Percentiles rank a stretch among this genome's conserved stretches.
Evolutionary conservation across 495 filamentous ascomycete species (phyloP).

Genomic region (Mycothermus thermophilus): DNA sequence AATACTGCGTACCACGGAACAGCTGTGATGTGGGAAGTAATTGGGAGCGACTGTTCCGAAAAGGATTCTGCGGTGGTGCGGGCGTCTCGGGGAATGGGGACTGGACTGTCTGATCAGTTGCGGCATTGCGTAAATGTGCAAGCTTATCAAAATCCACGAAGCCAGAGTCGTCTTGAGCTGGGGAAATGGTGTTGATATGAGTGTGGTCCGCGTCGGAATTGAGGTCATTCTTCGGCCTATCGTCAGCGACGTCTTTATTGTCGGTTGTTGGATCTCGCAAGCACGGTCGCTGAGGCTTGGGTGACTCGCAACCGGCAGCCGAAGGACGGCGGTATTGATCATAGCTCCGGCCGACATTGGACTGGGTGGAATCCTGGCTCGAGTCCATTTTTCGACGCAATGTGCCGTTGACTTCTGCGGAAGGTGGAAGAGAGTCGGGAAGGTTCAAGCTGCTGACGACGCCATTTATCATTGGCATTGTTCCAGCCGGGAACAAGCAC

Average conservation of each 20-base stretch:
- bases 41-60: conserved; percentile 21
- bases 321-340: conserved; percentile 16
- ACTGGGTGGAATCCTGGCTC: conserved; percentile 29
- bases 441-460: not conserved
- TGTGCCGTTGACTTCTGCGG: conserved; percentile 1
- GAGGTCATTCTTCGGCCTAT: too few species aligned
- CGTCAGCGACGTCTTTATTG: conserved; percentile 23
- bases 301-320: conserved; percentile 4
- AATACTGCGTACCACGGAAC: conserved; percentile 31
- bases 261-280: too few species aligned
- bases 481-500: not conserved
- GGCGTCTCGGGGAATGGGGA: conserved; percentile 29
- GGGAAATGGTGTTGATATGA: conserved; percentile 6
- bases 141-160: conserved; percentile 12
- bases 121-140: conserved; percentile 1
- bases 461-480: not conserved
- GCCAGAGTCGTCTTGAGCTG: conserved; percentile 12
- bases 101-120: conserved; percentile 6
- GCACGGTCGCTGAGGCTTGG: too few species aligned
- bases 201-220: too few species aligned
- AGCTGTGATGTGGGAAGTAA: conserved; percentile 31
- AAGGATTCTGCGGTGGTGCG: conserved; percentile 25
- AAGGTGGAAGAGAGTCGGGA: conserved; percentile 1
- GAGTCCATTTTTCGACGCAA: conserved; percentile 13
- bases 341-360: conserved; percentile 32